Base-by-base conservation (phyloP, 2,329 filamentous ascomycete genomes). In the Penicillium sp. region DNA sequence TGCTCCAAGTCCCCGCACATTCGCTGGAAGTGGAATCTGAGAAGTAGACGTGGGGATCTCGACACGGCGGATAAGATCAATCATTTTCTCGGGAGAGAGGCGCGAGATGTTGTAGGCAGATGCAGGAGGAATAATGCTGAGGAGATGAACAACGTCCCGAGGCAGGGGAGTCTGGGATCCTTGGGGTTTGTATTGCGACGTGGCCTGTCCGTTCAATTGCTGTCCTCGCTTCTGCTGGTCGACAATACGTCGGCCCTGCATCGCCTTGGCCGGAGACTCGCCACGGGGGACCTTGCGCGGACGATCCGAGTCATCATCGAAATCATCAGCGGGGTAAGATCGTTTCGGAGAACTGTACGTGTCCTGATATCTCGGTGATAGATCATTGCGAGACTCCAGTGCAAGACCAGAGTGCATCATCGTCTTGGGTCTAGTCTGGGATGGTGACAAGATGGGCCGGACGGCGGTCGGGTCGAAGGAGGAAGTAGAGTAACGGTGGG, bases 251-350 rank as follows among this genome's bases (percentile, higher is more conserved):
- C 90, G 83, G 17, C 88, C 87, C 25, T 91, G 88, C 1, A 87
- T 87, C 10, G 88, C 88, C 63, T 97, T 98, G 25, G 97, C 76
- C 0, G 94, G 93, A 4, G 91, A 97, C 41, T 87, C 89, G n/a
- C 85, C 90, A 30, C 94, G 82, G 33, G 84, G 79, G 36, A 96
- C 77, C 64, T 97, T 96, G 53, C 90, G 86, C 1, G 89, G 87
- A 14, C 86, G 84, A 51, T 81, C 81, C 25, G 76, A 70, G 39
- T 84, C 81, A 45, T 84, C 83, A 25, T 87, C 84, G 5, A 74
- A 75, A 27, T 95, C 89, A 43, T 90, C 86, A 8, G 63, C 51
- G 2, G 76, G 78, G 26, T 81, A 77, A 0, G 83, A 76, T 29
- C 83, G 74, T 60, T 76, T 75, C 1, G 73, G 71, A 13, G 73